These are phyloP conservation scores for Aspergillus homomorphus DNA, from an alignment of 495 filamentous ascomycete species.

Conservation along the genomic window DNA sequence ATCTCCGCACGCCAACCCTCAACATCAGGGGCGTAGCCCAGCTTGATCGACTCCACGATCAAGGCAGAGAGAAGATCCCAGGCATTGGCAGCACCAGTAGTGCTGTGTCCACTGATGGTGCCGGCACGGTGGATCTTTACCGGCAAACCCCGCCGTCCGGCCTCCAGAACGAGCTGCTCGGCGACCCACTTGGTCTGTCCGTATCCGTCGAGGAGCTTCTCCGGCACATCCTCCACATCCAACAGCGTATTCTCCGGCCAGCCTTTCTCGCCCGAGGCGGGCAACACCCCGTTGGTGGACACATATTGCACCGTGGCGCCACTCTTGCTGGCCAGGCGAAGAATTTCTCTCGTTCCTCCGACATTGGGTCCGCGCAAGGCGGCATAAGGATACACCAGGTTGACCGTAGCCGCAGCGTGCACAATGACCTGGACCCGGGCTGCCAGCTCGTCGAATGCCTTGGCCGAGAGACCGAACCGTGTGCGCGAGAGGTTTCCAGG, in stretches of 20 bases:
- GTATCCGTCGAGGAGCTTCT: constrained; percentile 59
- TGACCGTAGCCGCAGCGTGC: constrained; percentile 64
- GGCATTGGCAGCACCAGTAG: constrained; percentile 60
- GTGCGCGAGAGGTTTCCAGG: constrained; percentile 60
- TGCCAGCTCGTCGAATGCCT: constrained; percentile 56
- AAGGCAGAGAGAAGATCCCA: constrained; percentile 66
- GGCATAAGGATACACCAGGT: constrained; percentile 66
- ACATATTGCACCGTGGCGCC: constrained; percentile 67
- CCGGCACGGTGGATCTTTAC: constrained; percentile 60
- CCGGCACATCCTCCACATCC: constrained; percentile 55
- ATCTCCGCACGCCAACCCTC: constrained; percentile 68
- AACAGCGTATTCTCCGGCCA: constrained; percentile 61
- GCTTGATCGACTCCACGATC: constrained; percentile 62
- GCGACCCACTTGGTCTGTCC: constrained; percentile 68
- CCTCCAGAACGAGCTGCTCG: constrained; percentile 63
- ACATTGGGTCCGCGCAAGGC: constrained; percentile 58
- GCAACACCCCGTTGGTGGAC: constrained; percentile 66
- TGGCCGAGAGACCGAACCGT: constrained; percentile 55
- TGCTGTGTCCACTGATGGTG: constrained; percentile 64
- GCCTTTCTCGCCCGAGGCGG: constrained; percentile 50
- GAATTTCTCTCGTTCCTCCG: constrained; percentile 59
- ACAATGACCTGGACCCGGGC: constrained; percentile 58
- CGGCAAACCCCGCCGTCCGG: constrained; percentile 55
- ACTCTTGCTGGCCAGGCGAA: constrained; percentile 57
- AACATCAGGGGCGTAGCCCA: constrained; percentile 60